Conservation (phyloP, 2,329 filamentous ascomycete species). For the Nannizzia gypsea region DNA sequence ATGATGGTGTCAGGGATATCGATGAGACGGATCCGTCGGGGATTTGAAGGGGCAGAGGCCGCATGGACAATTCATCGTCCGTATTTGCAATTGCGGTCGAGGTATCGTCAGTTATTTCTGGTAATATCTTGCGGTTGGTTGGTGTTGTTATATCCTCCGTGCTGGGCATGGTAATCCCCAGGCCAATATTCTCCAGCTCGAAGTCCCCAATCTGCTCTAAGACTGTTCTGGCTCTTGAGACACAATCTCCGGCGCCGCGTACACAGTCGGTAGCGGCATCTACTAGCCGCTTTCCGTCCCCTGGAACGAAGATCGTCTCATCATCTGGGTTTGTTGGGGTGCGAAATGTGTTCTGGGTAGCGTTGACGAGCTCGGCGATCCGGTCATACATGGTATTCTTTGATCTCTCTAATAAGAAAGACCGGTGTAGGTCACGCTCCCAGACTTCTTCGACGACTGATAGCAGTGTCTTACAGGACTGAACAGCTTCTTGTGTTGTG, state of each 20-base stretch:
- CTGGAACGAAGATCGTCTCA: conserved; percentile 67
- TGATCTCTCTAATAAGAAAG: conserved; percentile 54
- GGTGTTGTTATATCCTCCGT: conserved; percentile 5
- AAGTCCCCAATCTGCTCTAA: conserved; percentile 87
- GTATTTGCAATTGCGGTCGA: background rate
- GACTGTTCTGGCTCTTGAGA: conserved; percentile 70
- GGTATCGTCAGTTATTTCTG: background rate
- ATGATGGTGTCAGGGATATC: conserved; percentile 21
- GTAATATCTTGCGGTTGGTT: background rate
- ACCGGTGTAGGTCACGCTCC: conserved; percentile 59
- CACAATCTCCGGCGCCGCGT: conserved; percentile 79
- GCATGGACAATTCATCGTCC: conserved; percentile 11
- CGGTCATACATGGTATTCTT: conserved; percentile 67
- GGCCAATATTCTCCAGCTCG: conserved; percentile 52
- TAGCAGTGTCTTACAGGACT: conserved; percentile 67
- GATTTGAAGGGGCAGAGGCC: conserved; percentile 36
- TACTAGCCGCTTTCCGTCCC: conserved; percentile 64
- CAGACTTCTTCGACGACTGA: conserved; percentile 72
- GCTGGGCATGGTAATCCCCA: conserved; percentile 36
- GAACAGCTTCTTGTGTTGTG: conserved; percentile 72
- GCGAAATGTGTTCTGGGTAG: conserved; percentile 66
- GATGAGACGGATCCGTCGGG: conserved; percentile 26
- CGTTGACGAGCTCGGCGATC: conserved; percentile 67
- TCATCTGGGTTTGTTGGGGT: conserved; percentile 55
- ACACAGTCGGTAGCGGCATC: conserved; percentile 77